Evolutionary conservation across 2,329 filamentous ascomycete genomes (phyloP), one percentile per base, ranked within the genome.

Genomic region (Domatiomyces globalis): DNA sequence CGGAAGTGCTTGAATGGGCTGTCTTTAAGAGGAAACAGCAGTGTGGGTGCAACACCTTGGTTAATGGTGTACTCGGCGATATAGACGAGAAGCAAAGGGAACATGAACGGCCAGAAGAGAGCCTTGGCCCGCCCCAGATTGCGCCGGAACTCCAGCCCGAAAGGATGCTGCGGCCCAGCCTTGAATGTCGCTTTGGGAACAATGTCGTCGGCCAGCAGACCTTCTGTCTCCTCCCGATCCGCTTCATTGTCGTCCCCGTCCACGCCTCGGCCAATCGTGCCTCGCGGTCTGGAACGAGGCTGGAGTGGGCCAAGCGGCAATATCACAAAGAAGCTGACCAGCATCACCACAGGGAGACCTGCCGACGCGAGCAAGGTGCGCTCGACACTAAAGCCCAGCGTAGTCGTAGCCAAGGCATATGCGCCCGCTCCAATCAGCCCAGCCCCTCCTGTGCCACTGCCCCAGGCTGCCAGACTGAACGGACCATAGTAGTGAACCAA

Each of bases 31-130:
- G 89, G 87, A 64, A 95, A 98, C 4, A 98, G 77, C 0, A 96
- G 73, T 0, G 88, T 95, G 0, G 92, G 90, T 0, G 87, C 76
- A 0, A 96, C 87, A 36, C 89, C 90, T 71, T 95, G 89, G 70
- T 96, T 96, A 68, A 96, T 95, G 51, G 86, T 94, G 66, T 98
- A 98, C 71, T 98, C 92, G 51, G 89, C 87, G 36, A 96, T 78
- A 66, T 95, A 98, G 27, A 98, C 92, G 15, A 96, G 71, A 33
- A 96, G 75, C 12, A 98, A 75, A 0, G 92, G 92, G 2, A 94
- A 74, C 88, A 98, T 96, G 66, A 82, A 84, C 8, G 80, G 80
- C 45, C 94, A 71, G 63, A 95, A 83, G 1, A 96, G 73, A 0
- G 75, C 73, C 55, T 71, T 76, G 0, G 84, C 79, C 4, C 86